Evolutionary conservation across 1,284 basidiomycete species (phyloP).

Genomic region (Coriolopsis trogii): DNA sequence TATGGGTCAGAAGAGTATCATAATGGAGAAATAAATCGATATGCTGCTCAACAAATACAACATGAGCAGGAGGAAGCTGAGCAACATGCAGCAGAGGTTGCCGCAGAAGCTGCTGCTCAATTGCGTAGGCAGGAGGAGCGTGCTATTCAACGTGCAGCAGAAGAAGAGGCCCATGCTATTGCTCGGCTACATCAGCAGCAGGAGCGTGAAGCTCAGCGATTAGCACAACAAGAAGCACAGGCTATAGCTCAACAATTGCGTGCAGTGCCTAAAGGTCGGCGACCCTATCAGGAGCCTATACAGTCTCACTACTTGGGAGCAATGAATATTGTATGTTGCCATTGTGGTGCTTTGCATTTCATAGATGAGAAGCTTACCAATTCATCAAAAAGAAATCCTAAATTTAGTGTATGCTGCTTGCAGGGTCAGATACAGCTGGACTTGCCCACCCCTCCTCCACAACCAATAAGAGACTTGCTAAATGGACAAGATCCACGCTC

Average conservation of each 20-base stretch:
- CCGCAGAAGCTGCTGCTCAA: too few species aligned
- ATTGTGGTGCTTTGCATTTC: not conserved
- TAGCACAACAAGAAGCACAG: not conserved
- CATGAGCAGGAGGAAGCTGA: too few species aligned
- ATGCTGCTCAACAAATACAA: too few species aligned
- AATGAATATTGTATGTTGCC: constrained; percentile 1
- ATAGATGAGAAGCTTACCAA: not conserved
- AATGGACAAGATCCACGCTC: constrained; percentile 13
- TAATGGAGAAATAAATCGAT: too few species aligned
- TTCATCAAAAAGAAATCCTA: not conserved
- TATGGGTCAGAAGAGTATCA: too few species aligned
- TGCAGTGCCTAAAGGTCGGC: not conserved
- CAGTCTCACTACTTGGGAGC: not conserved
- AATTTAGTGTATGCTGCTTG: not conserved
- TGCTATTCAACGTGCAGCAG: too few species aligned
- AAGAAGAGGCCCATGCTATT: too few species aligned
- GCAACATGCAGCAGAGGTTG: too few species aligned
- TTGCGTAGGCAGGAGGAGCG: too few species aligned
- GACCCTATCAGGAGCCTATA: not conserved
- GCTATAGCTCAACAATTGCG: too few species aligned
- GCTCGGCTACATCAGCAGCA: not conserved
- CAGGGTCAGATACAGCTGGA: not conserved
- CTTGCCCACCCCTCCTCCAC: not conserved
- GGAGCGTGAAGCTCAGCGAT: not conserved
- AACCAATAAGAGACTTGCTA: constrained; percentile 11